Base-by-base conservation (phyloP, 1,139 yeast species). In the Keqinozyma sinolaborantium region DNA sequence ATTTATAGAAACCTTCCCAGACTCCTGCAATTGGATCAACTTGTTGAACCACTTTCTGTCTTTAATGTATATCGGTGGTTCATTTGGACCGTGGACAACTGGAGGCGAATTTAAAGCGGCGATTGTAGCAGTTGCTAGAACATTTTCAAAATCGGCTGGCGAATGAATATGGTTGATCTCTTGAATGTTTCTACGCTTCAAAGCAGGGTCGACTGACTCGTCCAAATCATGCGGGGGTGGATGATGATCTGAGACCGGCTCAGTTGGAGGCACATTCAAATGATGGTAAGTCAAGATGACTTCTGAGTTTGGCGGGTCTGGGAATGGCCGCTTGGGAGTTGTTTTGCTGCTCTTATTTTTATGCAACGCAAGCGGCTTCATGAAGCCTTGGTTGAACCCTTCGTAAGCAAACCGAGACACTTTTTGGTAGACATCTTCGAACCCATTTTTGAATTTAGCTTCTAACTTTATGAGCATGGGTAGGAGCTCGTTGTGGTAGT, bases 21-120 rank as follows among this genome's bases (percentile, higher is more conserved):
- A 42, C 23, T 61, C 66, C 37, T 58, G 56, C 25, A 64, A 45
- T 4, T 50, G 42, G 14, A 64, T 50, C 29, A 63, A 50, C 33
- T 55, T 60, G 35, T 56, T 61, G 40, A 64, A 63, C 70, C 71
- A 64, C 31, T 60, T 58, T n/a, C 69, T 48, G 34, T 64, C 70
- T 31, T 61, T 63, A 16, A 61, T 55, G 37, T 64, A 64, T 25
- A 27, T 15, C 23, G 41, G 39, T 10, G 49, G 42, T 4, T 50
- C 38, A 12, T 50, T 52, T 13, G 50, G 46, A 2, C 52, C 55
- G 26, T 47, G 51, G 5, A 49, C 44, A 3, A 58, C 61, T 2
- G 56, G 43, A 1, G 65, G 64, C 1, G 64, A 50, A 30, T 57
- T 54, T n/a, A 59, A 56, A 1, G 66, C 67, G 2, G 64, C 60